phyloP scores from a whole-genome alignment of 2,329 filamentous ascomycete genomes.

The Ophiobolus disseminans region DNA sequence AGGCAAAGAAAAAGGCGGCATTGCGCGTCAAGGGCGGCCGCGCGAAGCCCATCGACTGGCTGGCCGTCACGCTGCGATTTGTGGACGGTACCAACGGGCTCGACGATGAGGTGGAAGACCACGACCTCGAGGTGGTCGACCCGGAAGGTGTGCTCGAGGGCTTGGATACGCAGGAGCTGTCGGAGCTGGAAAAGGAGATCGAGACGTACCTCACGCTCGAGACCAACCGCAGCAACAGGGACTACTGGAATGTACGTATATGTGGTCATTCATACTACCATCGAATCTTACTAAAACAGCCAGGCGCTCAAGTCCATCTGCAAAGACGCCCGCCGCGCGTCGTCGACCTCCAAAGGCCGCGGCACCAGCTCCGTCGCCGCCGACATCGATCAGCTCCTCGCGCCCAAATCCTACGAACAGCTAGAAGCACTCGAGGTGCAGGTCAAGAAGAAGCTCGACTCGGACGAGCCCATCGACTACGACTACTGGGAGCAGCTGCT shows the following conservation, averaged over 20 bases:
- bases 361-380: slow-evolving; percentile 81
- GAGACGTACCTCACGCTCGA: slow-evolving; percentile 81
- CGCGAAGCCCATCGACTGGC: slow-evolving; percentile 90
- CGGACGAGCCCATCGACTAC: slow-evolving; percentile 90
- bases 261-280: slow-evolving; percentile 17
- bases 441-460: slow-evolving; percentile 83
- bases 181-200: slow-evolving; percentile 83
- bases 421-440: slow-evolving; percentile 86
- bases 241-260: slow-evolving; percentile 78
- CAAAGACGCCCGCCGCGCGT: slow-evolving; percentile 73
- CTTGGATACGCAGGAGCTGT: slow-evolving; percentile 70
- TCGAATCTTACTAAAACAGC: slow-evolving; percentile 15
- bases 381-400: slow-evolving; percentile 87
- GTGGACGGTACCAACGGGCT: slow-evolving; percentile 81
- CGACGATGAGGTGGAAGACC: slow-evolving; percentile 83
- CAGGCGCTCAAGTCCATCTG: slow-evolving; percentile 84
- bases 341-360: slow-evolving; percentile 69
- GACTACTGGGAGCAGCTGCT: slow-evolving; percentile 98
- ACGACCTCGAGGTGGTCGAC: slow-evolving; percentile 76
- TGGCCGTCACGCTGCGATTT: slow-evolving; percentile 88
- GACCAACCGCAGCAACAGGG: slow-evolving; percentile 75
- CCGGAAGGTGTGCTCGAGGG: slow-evolving; percentile 82
- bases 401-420: slow-evolving; percentile 84
- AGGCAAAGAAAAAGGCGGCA: slow-evolving; percentile 97
- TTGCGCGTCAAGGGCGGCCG: slow-evolving; percentile 91